Evolutionary conservation across 73 alveolate species (phyloP).

Genomic region (Tetrahymena borealis): DNA sequence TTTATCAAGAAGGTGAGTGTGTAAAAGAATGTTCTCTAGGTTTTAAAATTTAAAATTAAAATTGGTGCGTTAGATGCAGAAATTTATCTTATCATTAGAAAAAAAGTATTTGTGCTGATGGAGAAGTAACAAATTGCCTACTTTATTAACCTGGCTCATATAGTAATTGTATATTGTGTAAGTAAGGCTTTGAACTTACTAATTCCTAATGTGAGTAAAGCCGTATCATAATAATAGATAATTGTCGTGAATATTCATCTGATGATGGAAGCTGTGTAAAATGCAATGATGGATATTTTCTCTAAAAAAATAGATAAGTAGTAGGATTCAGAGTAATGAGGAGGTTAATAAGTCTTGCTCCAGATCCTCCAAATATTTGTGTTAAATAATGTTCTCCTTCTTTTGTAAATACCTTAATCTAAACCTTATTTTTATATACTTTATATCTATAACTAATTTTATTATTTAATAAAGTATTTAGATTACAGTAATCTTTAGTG

Average conservation of each 20-base stretch:
- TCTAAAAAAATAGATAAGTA: no score
- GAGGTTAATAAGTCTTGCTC: not conserved
- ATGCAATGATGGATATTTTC: not conserved
- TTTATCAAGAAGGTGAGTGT: not conserved
- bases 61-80: not conserved
- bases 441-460: not conserved
- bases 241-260: not conserved
- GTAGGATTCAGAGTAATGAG: not conserved
- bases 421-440: not conserved
- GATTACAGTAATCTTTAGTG: not conserved
- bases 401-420: not conserved
- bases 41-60: not conserved
- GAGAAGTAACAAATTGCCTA: not conserved
- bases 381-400: not conserved
- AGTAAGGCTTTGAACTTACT: not conserved
- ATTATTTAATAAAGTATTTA: not conserved
- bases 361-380: not conserved
- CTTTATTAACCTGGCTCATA: no score
- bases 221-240: not conserved
- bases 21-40: not conserved
- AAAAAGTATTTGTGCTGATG: not conserved
- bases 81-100: not conserved
- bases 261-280: not conserved
- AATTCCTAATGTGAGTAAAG: not conserved
- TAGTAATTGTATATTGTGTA: not conserved